Conservation (phyloP, 139 green algal genomes). For the Chlorella sp. region DNA sequence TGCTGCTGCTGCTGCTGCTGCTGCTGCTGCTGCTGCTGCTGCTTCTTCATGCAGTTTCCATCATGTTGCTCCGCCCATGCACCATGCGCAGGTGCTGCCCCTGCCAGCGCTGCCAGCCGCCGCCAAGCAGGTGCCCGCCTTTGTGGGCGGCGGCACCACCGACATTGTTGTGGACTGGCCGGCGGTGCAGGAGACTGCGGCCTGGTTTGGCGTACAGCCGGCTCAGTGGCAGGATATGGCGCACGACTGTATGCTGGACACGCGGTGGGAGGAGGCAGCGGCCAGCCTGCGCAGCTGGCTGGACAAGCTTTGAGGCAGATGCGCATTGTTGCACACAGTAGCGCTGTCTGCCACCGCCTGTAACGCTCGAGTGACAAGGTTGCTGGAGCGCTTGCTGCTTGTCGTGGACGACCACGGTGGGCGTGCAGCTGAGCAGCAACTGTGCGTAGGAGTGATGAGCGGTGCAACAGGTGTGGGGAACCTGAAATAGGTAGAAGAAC, state of each 20-base stretch:
- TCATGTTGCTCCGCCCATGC: too few relatives aligned
- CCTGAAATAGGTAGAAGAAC: too few relatives aligned
- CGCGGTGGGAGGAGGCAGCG: slow-evolving; percentile 68
- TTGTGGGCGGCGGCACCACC: slow-evolving; percentile 69
- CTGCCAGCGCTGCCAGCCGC: slow-evolving; percentile 58
- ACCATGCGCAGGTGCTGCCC: slow-evolving; percentile 43
- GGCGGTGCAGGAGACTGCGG: slow-evolving; percentile 59
- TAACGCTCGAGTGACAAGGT: too few relatives aligned
- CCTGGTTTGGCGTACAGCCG: slow-evolving; percentile 55
- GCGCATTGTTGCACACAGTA: too few relatives aligned
- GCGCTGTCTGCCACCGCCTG: too few relatives aligned
- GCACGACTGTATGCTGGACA: slow-evolving; percentile 93
- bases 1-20: background rate
- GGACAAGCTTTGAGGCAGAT: background rate
- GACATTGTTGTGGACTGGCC: slow-evolving; percentile 73
- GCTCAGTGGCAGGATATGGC: slow-evolving; percentile 70
- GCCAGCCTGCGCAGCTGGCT: slow-evolving; percentile 61
- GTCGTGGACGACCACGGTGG: too few relatives aligned
- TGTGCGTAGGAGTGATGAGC: too few relatives aligned
- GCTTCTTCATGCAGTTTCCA: too few relatives aligned
- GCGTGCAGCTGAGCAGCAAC: too few relatives aligned
- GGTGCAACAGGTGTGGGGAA: too few relatives aligned
- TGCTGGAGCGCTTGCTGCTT: too few relatives aligned
- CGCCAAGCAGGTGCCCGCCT: slow-evolving; percentile 43
- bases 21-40: too few relatives aligned